phyloP scores from a whole-genome alignment of 768 basidiomycete species.

The Mycena latifolia region DNA sequence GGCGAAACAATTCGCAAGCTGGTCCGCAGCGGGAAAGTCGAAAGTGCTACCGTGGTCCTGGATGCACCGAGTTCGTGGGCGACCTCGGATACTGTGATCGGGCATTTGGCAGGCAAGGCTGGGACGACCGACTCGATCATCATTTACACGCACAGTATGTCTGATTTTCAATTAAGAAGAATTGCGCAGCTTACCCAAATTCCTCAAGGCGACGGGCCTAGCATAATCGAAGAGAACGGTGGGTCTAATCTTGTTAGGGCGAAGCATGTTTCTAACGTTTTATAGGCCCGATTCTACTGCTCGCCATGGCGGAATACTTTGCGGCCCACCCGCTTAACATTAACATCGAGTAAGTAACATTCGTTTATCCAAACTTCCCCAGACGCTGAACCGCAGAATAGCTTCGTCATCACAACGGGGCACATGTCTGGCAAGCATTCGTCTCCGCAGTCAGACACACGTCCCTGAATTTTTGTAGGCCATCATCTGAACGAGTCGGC shows the following conservation, averaged over 20 bases:
- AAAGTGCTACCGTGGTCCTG: conserved; percentile 43
- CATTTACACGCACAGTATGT: conserved; percentile 45
- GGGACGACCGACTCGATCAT: conserved; percentile 40
- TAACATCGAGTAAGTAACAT: conserved; percentile 45
- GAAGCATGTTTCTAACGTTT: conserved; percentile 37
- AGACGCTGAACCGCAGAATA: conserved; percentile 37
- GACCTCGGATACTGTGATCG: conserved; percentile 41
- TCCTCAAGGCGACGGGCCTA: conserved; percentile 45
- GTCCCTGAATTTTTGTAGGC: too few relatives aligned
- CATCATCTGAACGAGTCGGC: conserved; percentile 43
- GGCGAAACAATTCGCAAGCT: conserved; percentile 43
- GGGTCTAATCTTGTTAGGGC: too few relatives aligned
- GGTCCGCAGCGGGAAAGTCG: conserved; percentile 34
- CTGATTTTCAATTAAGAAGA: conserved; percentile 22
- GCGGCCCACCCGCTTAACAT: conserved; percentile 39
- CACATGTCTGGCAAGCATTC: conserved; percentile 46
- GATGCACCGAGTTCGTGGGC: conserved; percentile 43
- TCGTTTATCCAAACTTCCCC: too few relatives aligned
- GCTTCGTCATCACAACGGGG: conserved; percentile 48
- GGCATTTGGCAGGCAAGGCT: conserved; percentile 40
- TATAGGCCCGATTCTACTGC: conserved; percentile 46
- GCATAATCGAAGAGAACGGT: conserved; percentile 47
- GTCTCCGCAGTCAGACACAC: conserved; percentile 29
- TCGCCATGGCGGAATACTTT: conserved; percentile 46
- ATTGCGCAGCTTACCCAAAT: too few relatives aligned